Evolutionary conservation across 192 early-diverging fungal species (phyloP).

Genomic region (Coemansia sp.): DNA sequence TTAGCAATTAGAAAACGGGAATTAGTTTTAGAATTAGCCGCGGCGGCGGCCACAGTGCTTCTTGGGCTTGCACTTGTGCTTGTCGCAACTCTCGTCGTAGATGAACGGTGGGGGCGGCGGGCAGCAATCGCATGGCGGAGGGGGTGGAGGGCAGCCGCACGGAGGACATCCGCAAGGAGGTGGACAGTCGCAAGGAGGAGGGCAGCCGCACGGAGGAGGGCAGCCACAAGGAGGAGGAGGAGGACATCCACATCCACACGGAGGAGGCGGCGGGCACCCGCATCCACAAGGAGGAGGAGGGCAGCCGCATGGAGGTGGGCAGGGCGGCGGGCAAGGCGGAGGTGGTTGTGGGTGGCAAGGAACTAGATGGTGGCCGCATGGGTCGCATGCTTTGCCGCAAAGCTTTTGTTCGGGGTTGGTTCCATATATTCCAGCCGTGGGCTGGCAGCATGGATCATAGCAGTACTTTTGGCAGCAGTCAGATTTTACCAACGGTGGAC

Average conservation of each 20-base stretch:
- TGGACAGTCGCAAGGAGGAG: constrained; percentile 3
- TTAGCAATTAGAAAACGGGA: not conserved
- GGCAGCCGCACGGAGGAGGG: not conserved
- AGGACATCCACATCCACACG: constrained; percentile 13
- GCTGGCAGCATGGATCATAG: constrained; percentile 23
- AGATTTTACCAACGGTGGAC: constrained; percentile 16
- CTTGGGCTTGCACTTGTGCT: constrained; percentile 6
- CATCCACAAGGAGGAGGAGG: constrained; percentile 3
- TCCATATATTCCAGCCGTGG: constrained; percentile 14
- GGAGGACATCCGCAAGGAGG: constrained; percentile 16
- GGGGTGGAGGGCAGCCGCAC: constrained; percentile 6
- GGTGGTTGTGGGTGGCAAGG: constrained; percentile 31
- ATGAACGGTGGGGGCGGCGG: constrained; percentile 19
- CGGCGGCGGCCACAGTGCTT: not conserved
- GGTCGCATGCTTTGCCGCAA: constrained; percentile 8
- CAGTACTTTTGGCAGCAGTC: constrained; percentile 19
- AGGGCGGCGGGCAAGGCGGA: constrained; percentile 30
- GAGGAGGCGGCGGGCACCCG: no score
- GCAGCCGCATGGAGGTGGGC: constrained; percentile 13
- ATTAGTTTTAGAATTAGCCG: not conserved
- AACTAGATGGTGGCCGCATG: constrained; percentile 18
- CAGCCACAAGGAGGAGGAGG: not conserved
- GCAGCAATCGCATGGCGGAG: constrained; percentile 16
- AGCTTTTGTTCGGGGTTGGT: constrained; percentile 5
- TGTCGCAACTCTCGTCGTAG: constrained; percentile 20